phyloP scores from a whole-genome alignment of 225 moss, liverwort and hornwort genomes.

The Neckera pumila region DNA sequence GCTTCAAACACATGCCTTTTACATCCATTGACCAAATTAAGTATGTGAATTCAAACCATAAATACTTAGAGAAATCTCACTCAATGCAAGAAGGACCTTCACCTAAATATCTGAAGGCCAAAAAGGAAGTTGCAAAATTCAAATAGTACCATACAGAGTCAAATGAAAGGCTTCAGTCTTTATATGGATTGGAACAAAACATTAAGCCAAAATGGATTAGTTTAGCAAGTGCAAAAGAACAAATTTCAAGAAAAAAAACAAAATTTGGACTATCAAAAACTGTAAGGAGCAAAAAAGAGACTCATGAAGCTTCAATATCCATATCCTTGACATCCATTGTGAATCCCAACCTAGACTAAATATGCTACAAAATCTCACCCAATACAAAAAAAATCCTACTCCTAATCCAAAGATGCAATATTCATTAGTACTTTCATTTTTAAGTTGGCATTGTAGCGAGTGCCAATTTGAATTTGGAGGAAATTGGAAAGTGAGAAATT shows the following conservation, averaged over 20 bases:
- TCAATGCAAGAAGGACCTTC: accelerated
- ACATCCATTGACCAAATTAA: not conserved
- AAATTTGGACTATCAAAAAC: not conserved
- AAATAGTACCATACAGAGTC: not conserved
- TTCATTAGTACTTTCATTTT: not conserved
- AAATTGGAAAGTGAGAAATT: not conserved
- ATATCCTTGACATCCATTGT: not conserved
- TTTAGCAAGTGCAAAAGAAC: accelerated
- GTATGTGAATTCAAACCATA: not conserved
- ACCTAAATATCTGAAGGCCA: too few relatives aligned
- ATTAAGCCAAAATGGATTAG: not conserved
- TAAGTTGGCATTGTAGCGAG: not conserved
- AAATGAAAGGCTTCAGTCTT: not conserved
- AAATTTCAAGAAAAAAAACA: not conserved
- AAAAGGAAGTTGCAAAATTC: not conserved
- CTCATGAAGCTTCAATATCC: too few relatives aligned
- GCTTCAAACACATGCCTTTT: not conserved
- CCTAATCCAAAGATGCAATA: not conserved
- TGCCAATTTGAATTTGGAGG: not conserved
- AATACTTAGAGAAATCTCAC: not conserved
- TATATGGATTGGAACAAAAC: not conserved
- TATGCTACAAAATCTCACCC: accelerated
- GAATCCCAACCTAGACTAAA: accelerated
- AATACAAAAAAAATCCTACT: accelerated
- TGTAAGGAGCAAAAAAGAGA: not conserved